Conservation (phyloP, 129 eudicot species). For the Lactuca saligna region DNA sequence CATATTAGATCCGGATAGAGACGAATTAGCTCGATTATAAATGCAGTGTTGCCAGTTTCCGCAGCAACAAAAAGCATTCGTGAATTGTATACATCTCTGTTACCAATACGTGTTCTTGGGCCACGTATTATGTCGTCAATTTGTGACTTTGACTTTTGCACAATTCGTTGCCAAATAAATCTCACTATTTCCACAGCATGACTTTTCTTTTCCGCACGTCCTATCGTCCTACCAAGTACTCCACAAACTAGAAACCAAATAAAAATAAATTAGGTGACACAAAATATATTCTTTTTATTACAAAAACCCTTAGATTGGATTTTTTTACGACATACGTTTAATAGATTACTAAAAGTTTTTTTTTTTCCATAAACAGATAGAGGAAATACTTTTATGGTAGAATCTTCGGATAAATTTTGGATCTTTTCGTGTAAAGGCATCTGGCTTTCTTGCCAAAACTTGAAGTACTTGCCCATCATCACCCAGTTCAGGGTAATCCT, state of each 20-base stretch:
- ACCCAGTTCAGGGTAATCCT: neutral
- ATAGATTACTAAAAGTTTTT: too few relatives aligned
- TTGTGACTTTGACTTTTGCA: neutral
- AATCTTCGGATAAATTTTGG: neutral
- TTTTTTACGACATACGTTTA: too few relatives aligned
- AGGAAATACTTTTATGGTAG: neutral
- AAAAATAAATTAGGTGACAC: neutral
- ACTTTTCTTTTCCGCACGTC: neutral
- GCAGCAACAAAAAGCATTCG: slow-evolving; percentile 43
- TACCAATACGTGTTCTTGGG: neutral
- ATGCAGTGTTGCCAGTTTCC: slow-evolving; percentile 36
- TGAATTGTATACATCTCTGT: slow-evolving; percentile 17
- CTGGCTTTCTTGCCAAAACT: slow-evolving; percentile 23
- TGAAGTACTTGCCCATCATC: neutral
- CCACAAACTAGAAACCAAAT: neutral
- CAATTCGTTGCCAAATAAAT: slow-evolving; percentile 7
- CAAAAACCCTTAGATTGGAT: too few relatives aligned
- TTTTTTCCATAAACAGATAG: too few relatives aligned
- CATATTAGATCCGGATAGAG: slow-evolving; percentile 48
- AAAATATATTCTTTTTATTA: too few relatives aligned
- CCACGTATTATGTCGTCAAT: slow-evolving; percentile 23
- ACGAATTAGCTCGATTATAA: slow-evolving; percentile 34
- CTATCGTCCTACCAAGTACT: slow-evolving; percentile 1
- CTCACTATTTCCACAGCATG: slow-evolving; percentile 5
- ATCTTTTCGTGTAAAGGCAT: neutral